These are phyloP conservation scores for Calonectria pseudoturangicola DNA, from an alignment of 2,329 filamentous ascomycete genomes.

Conservation along the genomic window DNA sequence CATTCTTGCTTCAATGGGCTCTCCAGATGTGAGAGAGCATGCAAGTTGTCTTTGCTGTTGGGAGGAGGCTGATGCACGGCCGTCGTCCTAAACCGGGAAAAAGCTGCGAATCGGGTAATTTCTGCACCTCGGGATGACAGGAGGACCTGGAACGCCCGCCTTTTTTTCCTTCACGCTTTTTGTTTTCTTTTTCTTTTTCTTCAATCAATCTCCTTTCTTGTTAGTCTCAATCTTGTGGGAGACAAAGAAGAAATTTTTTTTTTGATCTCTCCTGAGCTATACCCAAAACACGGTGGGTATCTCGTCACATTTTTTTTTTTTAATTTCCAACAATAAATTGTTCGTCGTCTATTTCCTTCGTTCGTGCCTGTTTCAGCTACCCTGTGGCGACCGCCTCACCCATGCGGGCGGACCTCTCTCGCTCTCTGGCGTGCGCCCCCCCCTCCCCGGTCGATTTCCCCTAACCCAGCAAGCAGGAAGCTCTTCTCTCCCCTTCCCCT, in stretches of 20 bases:
- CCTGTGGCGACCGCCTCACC: background rate
- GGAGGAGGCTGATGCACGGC: background rate
- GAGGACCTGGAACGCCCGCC: background rate
- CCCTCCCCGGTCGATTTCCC: background rate
- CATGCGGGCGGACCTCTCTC: no score
- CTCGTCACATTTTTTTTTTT: background rate
- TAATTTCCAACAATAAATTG: conserved; percentile 13
- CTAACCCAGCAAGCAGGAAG: background rate
- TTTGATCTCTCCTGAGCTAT: background rate
- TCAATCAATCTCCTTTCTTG: background rate
- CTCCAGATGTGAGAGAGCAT: background rate
- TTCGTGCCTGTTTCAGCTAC: conserved; percentile 13
- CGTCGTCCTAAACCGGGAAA: background rate
- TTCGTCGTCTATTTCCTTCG: background rate
- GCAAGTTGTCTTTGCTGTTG: background rate
- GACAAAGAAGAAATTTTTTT: background rate
- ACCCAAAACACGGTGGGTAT: conserved; percentile 1
- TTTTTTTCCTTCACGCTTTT: background rate
- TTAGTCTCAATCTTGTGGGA: background rate
- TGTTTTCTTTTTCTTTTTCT: background rate
- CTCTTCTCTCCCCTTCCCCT: no score
- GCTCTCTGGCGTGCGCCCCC: background rate
- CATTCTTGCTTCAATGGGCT: background rate
- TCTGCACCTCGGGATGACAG: background rate
- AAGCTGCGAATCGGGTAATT: background rate